Percentiles rank a stretch among this genome's conserved stretches.
phyloP scores from a whole-genome alignment of 1,284 basidiomycete species.

The Neonothopanus nambi region DNA sequence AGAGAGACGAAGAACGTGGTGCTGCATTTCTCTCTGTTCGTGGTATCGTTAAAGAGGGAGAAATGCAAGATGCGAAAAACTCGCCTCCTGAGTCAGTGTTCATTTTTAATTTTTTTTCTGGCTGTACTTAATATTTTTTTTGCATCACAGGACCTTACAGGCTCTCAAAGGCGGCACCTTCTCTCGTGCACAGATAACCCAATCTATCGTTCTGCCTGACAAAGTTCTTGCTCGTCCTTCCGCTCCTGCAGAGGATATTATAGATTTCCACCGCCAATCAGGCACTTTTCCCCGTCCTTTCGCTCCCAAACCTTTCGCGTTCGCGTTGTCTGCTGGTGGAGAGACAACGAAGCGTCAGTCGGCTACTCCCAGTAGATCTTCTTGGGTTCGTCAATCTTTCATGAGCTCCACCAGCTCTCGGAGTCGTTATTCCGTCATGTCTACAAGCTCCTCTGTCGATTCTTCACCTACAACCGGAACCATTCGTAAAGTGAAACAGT shows the following conservation, averaged over 20 bases:
- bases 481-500: slow-evolving; percentile 56
- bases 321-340: slow-evolving; percentile 33
- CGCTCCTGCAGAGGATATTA: slow-evolving; percentile 36
- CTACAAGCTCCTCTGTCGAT: slow-evolving; percentile 34
- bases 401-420: slow-evolving; percentile 28
- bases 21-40: slow-evolving; percentile 49
- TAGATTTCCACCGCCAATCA: slow-evolving; percentile 45
- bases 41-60: slow-evolving; percentile 41
- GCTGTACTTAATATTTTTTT: no score
- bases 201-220: slow-evolving; percentile 53
- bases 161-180: slow-evolving; percentile 29
- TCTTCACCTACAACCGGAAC: slow-evolving; percentile 36
- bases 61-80: slow-evolving; percentile 9
- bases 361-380: slow-evolving; percentile 8
- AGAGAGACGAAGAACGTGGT: slow-evolving; percentile 37
- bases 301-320: slow-evolving; percentile 42
- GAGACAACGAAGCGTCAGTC: slow-evolving; percentile 17
- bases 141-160: not conserved
- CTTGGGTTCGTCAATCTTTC: slow-evolving; percentile 33
- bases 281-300: slow-evolving; percentile 51
- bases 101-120: slow-evolving; percentile 1
- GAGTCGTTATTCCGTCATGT: slow-evolving; percentile 43
- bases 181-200: slow-evolving; percentile 44
- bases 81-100: slow-evolving; percentile 14
- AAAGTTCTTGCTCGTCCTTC: slow-evolving; percentile 41